Base-by-base conservation (phyloP, 108 stramenopile species). In the Skeletonema costatum region DNA sequence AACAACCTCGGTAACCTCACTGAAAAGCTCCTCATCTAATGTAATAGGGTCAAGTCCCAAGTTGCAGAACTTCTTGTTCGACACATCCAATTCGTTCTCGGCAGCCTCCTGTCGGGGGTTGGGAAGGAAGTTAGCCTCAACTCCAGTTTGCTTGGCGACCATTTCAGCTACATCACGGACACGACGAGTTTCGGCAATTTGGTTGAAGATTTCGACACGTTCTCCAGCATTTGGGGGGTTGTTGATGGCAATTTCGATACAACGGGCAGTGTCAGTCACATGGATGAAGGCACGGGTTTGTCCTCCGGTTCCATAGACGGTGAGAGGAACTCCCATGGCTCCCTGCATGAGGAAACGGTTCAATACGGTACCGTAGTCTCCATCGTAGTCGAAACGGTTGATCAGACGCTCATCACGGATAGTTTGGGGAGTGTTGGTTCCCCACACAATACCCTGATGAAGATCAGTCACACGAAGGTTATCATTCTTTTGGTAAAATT, bases 361-460 rank as follows among this genome's bases (percentile, higher is more conserved):
- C 64, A 99, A 81, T 31, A 99, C 98, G 11, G 98, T 99, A 31
- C 98, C 98, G 86, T 99, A 99, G 78, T 99, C 98, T 67, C 97
- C 95, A 78, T 99, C 98, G 82, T 99, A 99, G 82, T 99, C 98
- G 71, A 99, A 98, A 61, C 98, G 95, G 87, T 99, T 99, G 77
- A 98, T 77, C 32, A 99, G 90, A 65, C 97, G 87, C 81, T 97
- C 97, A 78, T 99, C 97, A 73, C 85, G 83, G 71, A 92, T 75
- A 48, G 98, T 99, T 85, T 98, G 97, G n/a, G 92, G 90, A 12
- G 98, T 99, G 93, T 98, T 98, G 59, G 97, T 98, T 64, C 98
- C 98, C 98, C 98, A 99, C n/a, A 99, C 98, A 75, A 99, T 99
- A 46, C 98, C 98, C 82, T 99, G 98, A 80, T 99, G 98, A 64